A percentile compares a stretch with the other conserved stretches of the same genome.
phyloP scores from a whole-genome alignment of 148 eudicot species.

The Pharnaceum exiguum region DNA sequence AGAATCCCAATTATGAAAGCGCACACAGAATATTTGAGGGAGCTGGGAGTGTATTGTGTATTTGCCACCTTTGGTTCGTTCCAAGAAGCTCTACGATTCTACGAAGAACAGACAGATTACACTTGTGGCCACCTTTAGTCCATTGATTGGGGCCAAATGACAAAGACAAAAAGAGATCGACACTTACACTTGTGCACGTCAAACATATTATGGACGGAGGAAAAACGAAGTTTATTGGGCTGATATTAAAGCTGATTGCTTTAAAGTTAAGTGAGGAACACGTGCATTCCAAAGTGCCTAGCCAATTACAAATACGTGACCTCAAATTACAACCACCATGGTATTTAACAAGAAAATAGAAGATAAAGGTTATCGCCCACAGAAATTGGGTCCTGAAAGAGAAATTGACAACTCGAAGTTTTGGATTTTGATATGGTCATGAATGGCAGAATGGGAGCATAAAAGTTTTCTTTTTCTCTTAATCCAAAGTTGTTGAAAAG shows the following conservation, averaged over 20 bases:
- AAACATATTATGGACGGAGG: background rate
- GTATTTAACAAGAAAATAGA: background rate
- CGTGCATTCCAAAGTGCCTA: slow-evolving; percentile 6
- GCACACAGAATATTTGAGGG: slow-evolving; percentile 10
- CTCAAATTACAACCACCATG: background rate
- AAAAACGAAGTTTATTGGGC: slow-evolving; percentile 1
- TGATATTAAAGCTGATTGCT: slow-evolving; percentile 7
- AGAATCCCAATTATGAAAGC: background rate
- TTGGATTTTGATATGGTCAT: background rate
- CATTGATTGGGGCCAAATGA: background rate
- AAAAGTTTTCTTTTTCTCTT: no score
- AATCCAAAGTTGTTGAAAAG: no score
- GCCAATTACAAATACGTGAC: background rate
- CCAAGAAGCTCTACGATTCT: no score
- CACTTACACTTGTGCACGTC: slow-evolving; percentile 1
- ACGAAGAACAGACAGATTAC: no score
- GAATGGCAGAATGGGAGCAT: slow-evolving; percentile 2
- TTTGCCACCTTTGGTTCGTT: background rate
- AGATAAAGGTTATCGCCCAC: background rate
- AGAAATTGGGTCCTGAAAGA: background rate
- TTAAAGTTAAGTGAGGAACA: slow-evolving; percentile 5
- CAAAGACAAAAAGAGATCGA: background rate
- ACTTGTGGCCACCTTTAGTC: slow-evolving; percentile 1
- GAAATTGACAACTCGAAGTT: slow-evolving; percentile 4
- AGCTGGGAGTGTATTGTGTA: no score